Base-by-base conservation (phyloP, 2,329 filamentous ascomycete genomes). In the Colletotrichum lupini region DNA sequence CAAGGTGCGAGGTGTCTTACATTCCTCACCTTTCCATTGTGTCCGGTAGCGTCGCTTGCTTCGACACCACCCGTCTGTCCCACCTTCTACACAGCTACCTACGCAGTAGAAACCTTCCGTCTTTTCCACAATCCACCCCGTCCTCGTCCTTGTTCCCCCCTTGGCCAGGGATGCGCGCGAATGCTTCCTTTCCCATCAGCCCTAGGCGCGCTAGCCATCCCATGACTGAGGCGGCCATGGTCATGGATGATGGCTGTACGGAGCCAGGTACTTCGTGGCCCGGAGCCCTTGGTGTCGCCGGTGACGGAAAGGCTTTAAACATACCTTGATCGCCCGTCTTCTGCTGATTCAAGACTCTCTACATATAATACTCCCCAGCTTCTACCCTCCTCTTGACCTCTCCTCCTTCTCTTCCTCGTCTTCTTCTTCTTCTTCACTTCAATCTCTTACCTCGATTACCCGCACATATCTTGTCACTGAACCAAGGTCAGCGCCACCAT, bases 251-350 rank as follows among this genome's bases (percentile, higher is more conserved):
- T 49, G 42, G 19, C 42, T n/a, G 19, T 49, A 35, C 32, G 32
- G 32, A 35, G 11, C 11, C 12, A 35, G 32, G 32, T 35, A n/a
- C 42, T 49, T 49, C 42, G 42, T n/a, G 19, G 42, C 8, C 42
- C 42, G 42, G 16, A 49, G 42, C 52, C 52, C 16, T 63, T 56
- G 53, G 26, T 3, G 56, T 14, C 19, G 56, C 28, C 19, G 19
- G 56, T 35, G 56, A 55, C 46, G 35, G 32, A 60, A 71, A 66
- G 42, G 42, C 30, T 67, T 67, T 67, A 71, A 49, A 49, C 52
- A 68, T 55, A 63, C 65, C 65, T 69, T 35, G 66, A 69, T 57
- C n/a, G 59, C 46, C 69, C 66, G 37, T 64, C 26, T n/a, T n/a
- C 16, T 49, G 19, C 42, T 49, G 42, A 49, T 49, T 49, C 42